A percentile compares a stretch with the other conserved stretches of the same genome.
Evolutionary conservation across 441 rosid species (phyloP).

Genomic region (Omphalea diandra): DNA sequence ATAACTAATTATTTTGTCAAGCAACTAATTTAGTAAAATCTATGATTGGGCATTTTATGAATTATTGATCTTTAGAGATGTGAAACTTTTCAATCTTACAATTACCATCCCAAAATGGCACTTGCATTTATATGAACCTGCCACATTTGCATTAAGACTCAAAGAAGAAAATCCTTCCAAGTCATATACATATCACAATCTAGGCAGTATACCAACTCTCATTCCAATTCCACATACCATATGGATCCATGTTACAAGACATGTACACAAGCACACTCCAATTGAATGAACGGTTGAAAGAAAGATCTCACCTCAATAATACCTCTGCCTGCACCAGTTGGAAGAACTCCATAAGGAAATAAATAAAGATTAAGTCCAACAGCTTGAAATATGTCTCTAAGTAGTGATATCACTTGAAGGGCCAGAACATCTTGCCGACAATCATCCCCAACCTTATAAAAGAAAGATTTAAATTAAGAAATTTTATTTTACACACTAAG

Average conservation of each 20-base stretch:
- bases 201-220: background rate
- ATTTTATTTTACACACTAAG: background rate
- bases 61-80: background rate
- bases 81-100: background rate
- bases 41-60: background rate
- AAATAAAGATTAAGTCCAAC: constrained; percentile 84
- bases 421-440: constrained; percentile 99
- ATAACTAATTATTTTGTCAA: background rate
- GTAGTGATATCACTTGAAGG: constrained; percentile 95
- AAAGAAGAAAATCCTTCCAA: background rate
- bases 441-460: constrained; percentile 93
- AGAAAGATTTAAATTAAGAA: constrained; percentile 14
- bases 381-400: constrained; percentile 86
- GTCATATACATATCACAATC: background rate
- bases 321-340: constrained; percentile 95
- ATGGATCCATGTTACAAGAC: background rate
- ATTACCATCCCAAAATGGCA: background rate
- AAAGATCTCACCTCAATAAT: constrained; percentile 77
- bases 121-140: background rate
- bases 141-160: background rate
- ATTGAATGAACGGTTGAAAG: background rate
- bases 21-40: background rate
- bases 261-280: background rate
- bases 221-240: background rate
- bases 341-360: constrained; percentile 98